These are phyloP conservation scores for Pestalotiopsis sp. DNA, from an alignment of 2,329 filamentous ascomycete species.

Conservation along the genomic window DNA sequence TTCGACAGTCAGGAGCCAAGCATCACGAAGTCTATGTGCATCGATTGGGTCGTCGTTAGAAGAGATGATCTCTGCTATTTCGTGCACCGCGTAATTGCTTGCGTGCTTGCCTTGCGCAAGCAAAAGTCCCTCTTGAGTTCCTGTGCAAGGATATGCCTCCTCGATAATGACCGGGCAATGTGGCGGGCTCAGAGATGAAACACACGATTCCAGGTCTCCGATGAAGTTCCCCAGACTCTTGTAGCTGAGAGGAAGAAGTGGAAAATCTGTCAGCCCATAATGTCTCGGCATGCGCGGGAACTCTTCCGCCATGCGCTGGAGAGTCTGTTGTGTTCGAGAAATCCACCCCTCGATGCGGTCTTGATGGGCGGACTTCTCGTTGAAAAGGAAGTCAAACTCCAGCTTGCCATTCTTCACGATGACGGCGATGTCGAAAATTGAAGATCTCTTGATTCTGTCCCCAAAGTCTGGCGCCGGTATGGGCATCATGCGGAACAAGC, in stretches of 20 bases:
- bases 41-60: neutral
- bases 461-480: conserved; percentile 7
- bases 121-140: conserved; percentile 11
- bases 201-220: neutral
- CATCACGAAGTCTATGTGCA: neutral
- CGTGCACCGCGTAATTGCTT: conserved; percentile 12
- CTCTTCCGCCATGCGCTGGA: conserved; percentile 1
- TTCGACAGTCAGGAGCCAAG: conserved; percentile 7
- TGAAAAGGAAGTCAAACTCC: conserved; percentile 11
- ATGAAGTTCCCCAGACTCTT: neutral
- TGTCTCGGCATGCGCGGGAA: neutral
- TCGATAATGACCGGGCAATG: conserved; percentile 1
- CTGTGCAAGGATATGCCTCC: conserved; percentile 12
- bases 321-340: neutral
- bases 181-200: neutral
- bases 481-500: conserved; percentile 12
- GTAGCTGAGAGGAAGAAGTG: conserved; percentile 8
- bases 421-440: conserved; percentile 10
- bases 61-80: conserved; percentile 8
- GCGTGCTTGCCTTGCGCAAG: conserved; percentile 10
- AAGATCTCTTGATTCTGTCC: neutral
- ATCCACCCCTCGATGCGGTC: conserved; percentile 12
- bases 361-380: conserved; percentile 4
- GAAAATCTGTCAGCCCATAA: conserved; percentile 11
- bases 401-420: conserved; percentile 8